Conservation (phyloP, 2,329 filamentous ascomycete genomes). For the Taxawa tesnikishii region DNA sequence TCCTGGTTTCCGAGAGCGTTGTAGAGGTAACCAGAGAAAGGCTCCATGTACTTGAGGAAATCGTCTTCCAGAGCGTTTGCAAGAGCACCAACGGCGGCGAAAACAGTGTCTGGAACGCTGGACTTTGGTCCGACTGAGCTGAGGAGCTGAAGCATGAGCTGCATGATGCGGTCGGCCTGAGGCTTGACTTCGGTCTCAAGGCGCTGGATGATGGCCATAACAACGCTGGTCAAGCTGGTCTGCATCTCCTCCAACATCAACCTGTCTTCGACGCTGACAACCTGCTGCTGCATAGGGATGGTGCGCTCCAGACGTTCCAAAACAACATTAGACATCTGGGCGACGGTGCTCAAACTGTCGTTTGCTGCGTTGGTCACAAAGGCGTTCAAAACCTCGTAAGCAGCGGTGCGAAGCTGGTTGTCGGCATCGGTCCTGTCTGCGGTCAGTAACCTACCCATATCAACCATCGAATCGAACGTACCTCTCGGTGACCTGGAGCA, state of each 20-base stretch:
- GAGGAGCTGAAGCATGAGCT: slow-evolving; percentile 70
- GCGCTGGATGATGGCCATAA: slow-evolving; percentile 82
- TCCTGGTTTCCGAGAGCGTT: slow-evolving; percentile 93
- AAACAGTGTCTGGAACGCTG: slow-evolving; percentile 85
- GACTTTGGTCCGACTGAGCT: slow-evolving; percentile 70
- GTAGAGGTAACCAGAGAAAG: slow-evolving; percentile 84
- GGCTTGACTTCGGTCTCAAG: slow-evolving; percentile 84
- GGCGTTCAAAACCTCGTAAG: slow-evolving; percentile 91
- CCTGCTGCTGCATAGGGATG: slow-evolving; percentile 76
- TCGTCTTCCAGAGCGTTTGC: slow-evolving; percentile 84
- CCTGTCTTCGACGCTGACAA: slow-evolving; percentile 93
- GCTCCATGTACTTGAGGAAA: slow-evolving; percentile 95
- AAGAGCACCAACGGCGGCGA: slow-evolving; percentile 83
- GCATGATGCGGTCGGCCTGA: slow-evolving; percentile 90
- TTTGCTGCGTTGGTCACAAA: slow-evolving; percentile 86
- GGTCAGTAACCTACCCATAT: slow-evolving; percentile 8
- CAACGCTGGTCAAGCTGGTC: slow-evolving; percentile 82
- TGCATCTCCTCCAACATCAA: slow-evolving; percentile 96
- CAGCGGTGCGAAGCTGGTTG: slow-evolving; percentile 81
- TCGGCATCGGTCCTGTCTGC: slow-evolving; percentile 53
- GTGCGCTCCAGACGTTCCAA: slow-evolving; percentile 87
- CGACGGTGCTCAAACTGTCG: slow-evolving; percentile 71
- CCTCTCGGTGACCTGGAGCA: slow-evolving; percentile 76
- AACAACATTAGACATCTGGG: slow-evolving; percentile 72
- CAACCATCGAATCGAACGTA: slow-evolving; percentile 13